phyloP scores from a whole-genome alignment of 495 filamentous ascomycete species.

The Annulohypoxylon stygium region DNA sequence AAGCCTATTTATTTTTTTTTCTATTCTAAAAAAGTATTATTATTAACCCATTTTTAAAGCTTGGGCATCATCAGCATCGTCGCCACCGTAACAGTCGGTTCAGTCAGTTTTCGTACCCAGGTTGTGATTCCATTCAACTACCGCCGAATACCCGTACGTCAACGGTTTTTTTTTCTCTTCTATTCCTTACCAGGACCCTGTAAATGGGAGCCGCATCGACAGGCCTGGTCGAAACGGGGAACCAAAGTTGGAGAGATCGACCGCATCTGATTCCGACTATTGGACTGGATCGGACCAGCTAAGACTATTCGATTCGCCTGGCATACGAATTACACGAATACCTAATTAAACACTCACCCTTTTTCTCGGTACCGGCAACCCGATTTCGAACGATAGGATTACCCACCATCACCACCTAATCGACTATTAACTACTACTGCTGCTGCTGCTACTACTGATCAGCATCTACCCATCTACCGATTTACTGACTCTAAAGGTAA shows the following conservation, averaged over 20 bases:
- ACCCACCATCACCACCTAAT: slow-evolving; percentile 18
- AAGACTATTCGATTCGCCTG: slow-evolving; percentile 47
- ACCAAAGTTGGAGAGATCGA: slow-evolving; percentile 48
- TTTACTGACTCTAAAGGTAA: slow-evolving; percentile 4
- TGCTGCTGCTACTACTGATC: slow-evolving; percentile 2
- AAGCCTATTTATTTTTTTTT: background rate
- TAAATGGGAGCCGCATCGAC: slow-evolving; percentile 48
- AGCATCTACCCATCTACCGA: slow-evolving; percentile 1
- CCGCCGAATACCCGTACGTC: slow-evolving; percentile 15
- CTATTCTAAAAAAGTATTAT: too few species aligned
- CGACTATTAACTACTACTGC: background rate
- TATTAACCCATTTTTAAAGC: slow-evolving; percentile 4
- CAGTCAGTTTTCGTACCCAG: background rate
- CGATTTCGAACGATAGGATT: slow-evolving; percentile 4
- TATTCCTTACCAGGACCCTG: slow-evolving; percentile 3
- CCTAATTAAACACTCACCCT: slow-evolving; percentile 42
- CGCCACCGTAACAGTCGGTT: slow-evolving; percentile 2
- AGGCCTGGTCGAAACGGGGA: slow-evolving; percentile 43
- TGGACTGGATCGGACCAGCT: slow-evolving; percentile 40
- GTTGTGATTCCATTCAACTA: slow-evolving; percentile 3
- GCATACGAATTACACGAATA: slow-evolving; percentile 46
- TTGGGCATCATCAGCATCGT: slow-evolving; percentile 28
- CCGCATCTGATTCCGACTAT: slow-evolving; percentile 43
- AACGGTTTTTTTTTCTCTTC: background rate
- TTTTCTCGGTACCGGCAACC: slow-evolving; percentile 26